Conservation (phyloP, 169 alveolate species). For the Toxoplasma gondii region DNA sequence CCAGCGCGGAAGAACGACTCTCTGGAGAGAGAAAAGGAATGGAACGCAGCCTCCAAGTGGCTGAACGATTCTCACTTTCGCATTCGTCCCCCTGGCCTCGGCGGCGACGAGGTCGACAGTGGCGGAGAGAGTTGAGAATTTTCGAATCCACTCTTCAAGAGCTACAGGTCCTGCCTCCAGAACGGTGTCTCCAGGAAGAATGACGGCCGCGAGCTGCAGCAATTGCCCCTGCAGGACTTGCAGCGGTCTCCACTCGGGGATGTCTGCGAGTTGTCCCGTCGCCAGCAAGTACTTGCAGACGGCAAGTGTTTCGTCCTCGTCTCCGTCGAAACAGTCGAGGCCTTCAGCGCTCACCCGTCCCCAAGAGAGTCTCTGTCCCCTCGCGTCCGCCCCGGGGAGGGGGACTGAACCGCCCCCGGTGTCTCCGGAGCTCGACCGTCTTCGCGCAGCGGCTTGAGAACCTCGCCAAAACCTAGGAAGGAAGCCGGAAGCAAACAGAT, state of each 20-base stretch:
- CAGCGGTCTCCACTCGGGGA: not conserved
- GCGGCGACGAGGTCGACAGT: slow-evolving; percentile 19
- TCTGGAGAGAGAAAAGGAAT: not conserved
- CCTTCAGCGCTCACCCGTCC: not conserved
- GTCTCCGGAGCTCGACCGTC: not conserved
- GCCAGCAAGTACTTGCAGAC: not conserved
- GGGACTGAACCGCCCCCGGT: not conserved
- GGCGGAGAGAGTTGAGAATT: slow-evolving; percentile 18
- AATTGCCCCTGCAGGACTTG: slow-evolving; percentile 47
- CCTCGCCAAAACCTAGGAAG: not conserved
- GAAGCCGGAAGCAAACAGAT: not conserved
- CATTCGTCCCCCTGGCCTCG: not conserved
- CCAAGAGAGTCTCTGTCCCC: not conserved
- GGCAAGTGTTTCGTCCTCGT: not conserved
- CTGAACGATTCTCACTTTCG: too few relatives aligned
- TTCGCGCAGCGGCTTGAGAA: not conserved
- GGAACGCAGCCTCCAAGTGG: too few relatives aligned
- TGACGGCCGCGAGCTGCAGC: slow-evolving; percentile 41
- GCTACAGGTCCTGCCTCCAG: not conserved
- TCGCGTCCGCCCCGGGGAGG: not conserved
- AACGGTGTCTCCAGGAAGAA: slow-evolving; percentile 4
- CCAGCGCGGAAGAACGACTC: too few relatives aligned
- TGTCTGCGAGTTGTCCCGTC: not conserved
- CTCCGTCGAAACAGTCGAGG: not conserved
- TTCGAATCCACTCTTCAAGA: slow-evolving; percentile 1